Base-by-base conservation (phyloP, 2,329 filamentous ascomycete genomes). In the Aspergillus niger region DNA sequence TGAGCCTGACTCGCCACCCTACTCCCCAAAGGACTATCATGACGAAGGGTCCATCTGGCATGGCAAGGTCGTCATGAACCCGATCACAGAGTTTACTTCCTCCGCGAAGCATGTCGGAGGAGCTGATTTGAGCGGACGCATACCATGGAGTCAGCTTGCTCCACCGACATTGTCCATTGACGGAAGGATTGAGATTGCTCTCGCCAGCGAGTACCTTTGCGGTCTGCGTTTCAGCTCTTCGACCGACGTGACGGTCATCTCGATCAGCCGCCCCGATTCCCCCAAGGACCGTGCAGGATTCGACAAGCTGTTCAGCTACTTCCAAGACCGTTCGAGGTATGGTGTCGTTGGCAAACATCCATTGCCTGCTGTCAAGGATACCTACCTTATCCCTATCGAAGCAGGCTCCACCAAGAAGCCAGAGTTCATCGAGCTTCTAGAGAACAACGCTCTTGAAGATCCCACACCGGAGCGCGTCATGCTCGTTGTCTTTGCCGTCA, bases 191-290 rank as follows among this genome's bases (percentile, higher is more conserved):
- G 86, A 91, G 55, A 87, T 91, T 67, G 85, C 89, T 61, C 90
- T 89, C 65, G 95, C 94, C 10, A 92, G 92, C 59, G 91, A 96
- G 63, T 99, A 99, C 70, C 87, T 99, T 0, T 95, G 92, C 72
- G 88, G 91, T 54, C 82, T 98, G 62, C 87, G 92, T 11, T 96
- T 91, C 75, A 94, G 90, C 72, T 85, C 86, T 55, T 88, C 88
- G 54, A 93, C 91, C 2, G 95, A 98, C 70, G 87, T 99, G 5
- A 85, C 92, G 1, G 90, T 98, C 22, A 85, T 96, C 20, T 86
- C 87, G 48, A 78, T 98, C 36, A 84, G 84, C 17, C 81, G 84
- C 1, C 85, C 87, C 1, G 86, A 89, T 22, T 82, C 87, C 4
- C 76, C 80, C 5, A 80, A 81, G 0, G 85, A 87, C 1, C 81